Evolutionary conservation across 2,329 filamentous ascomycete genomes (phyloP).

Genomic region (Truncatella angustata): DNA sequence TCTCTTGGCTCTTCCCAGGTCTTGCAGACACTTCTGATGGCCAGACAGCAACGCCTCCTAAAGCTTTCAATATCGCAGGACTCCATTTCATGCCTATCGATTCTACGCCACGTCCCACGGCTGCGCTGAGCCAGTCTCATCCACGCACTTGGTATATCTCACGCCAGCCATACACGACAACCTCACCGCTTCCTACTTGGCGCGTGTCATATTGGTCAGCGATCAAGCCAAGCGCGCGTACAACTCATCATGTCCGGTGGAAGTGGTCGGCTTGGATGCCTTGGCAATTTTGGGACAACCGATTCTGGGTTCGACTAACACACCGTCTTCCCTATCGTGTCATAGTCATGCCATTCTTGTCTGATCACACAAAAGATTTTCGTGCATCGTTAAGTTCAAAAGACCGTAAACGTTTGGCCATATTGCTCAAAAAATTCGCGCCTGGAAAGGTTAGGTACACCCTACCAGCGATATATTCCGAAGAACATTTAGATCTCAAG

Average conservation of each 20-base stretch:
- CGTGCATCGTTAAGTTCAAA: conserved; percentile 38
- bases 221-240: conserved; percentile 12
- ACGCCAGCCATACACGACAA: conserved; percentile 43
- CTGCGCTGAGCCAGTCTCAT: conserved; percentile 8
- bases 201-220: conserved; percentile 16
- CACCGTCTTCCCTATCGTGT: conserved; percentile 41
- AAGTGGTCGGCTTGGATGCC: conserved; percentile 26
- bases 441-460: conserved; percentile 56
- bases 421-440: conserved; percentile 46
- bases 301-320: conserved; percentile 57
- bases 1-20: conserved; percentile 48
- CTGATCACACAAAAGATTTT: conserved; percentile 45
- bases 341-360: conserved; percentile 44
- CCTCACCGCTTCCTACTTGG: conserved; percentile 30
- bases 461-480: conserved; percentile 52
- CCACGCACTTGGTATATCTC: conserved; percentile 43
- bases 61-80: conserved; percentile 49
- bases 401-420: conserved; percentile 35
- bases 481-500: conserved; percentile 30
- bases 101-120: conserved; percentile 9
- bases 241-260: conserved; percentile 15
- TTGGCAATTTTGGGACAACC: conserved; percentile 54
- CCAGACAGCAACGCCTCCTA: conserved; percentile 20
- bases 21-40: conserved; percentile 27
- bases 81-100: conserved; percentile 44